A percentile compares a stretch with the other conserved stretches of the same genome.
phyloP scores from a whole-genome alignment of 2,329 filamentous ascomycete genomes.

The Paraphoma chrysanthemicola region DNA sequence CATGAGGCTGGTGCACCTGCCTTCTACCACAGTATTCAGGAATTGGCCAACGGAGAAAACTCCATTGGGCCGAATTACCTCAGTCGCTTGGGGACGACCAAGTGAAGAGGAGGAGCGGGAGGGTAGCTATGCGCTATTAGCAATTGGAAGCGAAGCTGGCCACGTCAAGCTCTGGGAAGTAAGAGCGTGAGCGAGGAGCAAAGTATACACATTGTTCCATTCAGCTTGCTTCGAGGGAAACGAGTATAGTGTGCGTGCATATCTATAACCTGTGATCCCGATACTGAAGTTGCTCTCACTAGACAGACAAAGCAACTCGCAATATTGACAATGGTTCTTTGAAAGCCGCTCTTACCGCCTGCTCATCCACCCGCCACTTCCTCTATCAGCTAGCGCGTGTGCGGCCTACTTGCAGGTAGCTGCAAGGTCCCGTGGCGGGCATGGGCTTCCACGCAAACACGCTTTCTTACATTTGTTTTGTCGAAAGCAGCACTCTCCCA shows the following conservation, averaged over 20 bases:
- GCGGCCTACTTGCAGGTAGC: neutral
- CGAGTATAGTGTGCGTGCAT: too few relatives aligned
- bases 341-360: too few relatives aligned
- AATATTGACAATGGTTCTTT: too few relatives aligned
- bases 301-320: too few relatives aligned
- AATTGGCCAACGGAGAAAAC: constrained; percentile 97
- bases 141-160: constrained; percentile 87
- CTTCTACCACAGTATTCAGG: constrained; percentile 89
- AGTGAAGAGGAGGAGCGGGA: constrained; percentile 65
- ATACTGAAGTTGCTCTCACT: too few relatives aligned
- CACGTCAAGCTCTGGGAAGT: constrained; percentile 88
- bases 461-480: neutral
- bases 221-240: too few relatives aligned
- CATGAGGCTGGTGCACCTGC: constrained; percentile 84
- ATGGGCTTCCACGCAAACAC: neutral
- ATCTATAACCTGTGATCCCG: too few relatives aligned
- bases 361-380: too few relatives aligned
- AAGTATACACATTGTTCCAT: neutral
- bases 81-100: constrained; percentile 56
- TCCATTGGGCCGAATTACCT: constrained; percentile 81
- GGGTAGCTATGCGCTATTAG: constrained; percentile 65
- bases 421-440: constrained; percentile 10
- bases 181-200: constrained; percentile 26
- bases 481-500: neutral
- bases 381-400: neutral